Percentiles rank a stretch among this genome's conserved stretches.
Conservation (phyloP, 495 filamentous ascomycete genomes). For the Neurospora cerealis region DNA sequence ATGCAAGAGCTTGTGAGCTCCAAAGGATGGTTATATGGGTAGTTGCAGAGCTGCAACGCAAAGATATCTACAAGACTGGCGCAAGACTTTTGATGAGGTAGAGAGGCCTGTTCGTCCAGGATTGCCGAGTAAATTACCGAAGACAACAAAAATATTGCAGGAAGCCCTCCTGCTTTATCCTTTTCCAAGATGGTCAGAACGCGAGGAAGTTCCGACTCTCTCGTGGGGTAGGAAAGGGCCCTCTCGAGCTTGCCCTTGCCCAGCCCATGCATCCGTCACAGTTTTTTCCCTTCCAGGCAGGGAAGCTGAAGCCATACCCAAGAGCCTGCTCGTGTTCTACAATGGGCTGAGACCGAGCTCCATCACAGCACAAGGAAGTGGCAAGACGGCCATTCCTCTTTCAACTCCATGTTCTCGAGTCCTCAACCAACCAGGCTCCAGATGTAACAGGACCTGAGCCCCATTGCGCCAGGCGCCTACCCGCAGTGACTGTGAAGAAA, state of each 20-base stretch:
- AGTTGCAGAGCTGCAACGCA: not conserved
- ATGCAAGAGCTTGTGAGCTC: not conserved
- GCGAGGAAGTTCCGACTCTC: not conserved
- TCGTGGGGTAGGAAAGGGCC: not conserved
- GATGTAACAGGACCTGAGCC: not conserved
- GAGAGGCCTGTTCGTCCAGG: not conserved
- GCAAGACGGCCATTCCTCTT: not conserved
- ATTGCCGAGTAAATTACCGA: not conserved
- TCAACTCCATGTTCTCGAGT: not conserved
- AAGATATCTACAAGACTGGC: not conserved
- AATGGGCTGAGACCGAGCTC: not conserved
- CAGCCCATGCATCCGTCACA: not conserved
- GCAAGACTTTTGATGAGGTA: not conserved
- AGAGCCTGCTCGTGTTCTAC: not conserved
- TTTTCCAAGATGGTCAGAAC: not conserved
- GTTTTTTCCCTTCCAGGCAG: not conserved
- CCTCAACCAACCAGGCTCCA: not conserved
- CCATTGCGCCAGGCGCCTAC: not conserved
- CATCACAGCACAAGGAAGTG: not conserved
- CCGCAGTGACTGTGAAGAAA: not conserved
- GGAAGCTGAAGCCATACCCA: not conserved
- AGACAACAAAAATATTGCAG: not conserved
- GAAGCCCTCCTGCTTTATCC: not conserved
- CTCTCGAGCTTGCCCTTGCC: not conserved
- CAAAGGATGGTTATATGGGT: not conserved